phyloP scores from a whole-genome alignment of 2,329 filamentous ascomycete species.

The Capronia epimyces region DNA sequence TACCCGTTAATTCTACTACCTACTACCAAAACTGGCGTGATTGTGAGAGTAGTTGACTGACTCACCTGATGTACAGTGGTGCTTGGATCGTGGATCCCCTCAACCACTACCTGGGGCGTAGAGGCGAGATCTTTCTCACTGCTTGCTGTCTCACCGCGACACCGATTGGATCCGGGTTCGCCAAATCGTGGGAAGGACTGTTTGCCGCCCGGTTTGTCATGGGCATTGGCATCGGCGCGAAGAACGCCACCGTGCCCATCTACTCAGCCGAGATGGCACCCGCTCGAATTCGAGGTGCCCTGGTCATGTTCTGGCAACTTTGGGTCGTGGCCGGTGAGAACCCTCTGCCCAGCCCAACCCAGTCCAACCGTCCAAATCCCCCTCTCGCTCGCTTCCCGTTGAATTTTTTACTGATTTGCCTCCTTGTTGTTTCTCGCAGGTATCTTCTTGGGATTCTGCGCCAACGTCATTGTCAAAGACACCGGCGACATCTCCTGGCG shows the following conservation, averaged over 20 bases:
- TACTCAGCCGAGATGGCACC: conserved; percentile 47
- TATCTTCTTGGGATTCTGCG: conserved; percentile 61
- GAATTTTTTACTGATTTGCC: too few relatives aligned
- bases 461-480: conserved; percentile 59
- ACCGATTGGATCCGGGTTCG: conserved; percentile 30
- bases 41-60: not conserved
- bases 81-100: conserved; percentile 47
- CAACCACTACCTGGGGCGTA: conserved; percentile 31
- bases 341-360: too few relatives aligned
- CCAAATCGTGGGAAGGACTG: conserved; percentile 39
- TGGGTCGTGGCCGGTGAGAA: conserved; percentile 45
- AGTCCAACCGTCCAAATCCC: too few relatives aligned
- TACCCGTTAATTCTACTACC: conserved; percentile 48
- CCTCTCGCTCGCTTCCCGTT: too few relatives aligned
- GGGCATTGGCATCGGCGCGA: conserved; percentile 40
- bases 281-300: conserved; percentile 46
- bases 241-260: conserved; percentile 43
- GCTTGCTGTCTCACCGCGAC: conserved; percentile 33
- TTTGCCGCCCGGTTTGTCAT: conserved; percentile 40
- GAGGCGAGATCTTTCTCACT: conserved; percentile 31
- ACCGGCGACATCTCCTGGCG: conserved; percentile 57
- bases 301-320: conserved; percentile 52
- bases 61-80: not conserved
- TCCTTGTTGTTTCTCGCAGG: conserved; percentile 33
- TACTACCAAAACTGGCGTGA: too few relatives aligned